Evolutionary conservation across 352 stramenopile species (phyloP), one percentile per base, ranked within the genome.

Genomic region (Elongisporangium senticosum): DNA sequence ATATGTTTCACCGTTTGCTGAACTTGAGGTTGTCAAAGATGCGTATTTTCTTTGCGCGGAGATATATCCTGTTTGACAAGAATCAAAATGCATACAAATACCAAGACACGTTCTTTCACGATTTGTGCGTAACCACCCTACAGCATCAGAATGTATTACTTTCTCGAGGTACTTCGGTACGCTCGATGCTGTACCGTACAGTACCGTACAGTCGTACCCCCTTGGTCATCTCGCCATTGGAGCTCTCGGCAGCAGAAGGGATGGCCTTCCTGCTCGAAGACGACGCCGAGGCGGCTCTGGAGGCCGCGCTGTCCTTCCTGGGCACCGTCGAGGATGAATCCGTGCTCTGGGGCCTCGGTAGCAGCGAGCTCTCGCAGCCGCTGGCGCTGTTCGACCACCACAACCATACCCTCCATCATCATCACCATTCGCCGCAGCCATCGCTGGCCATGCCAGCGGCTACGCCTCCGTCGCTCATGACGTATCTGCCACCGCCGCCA

Each of bases 301-400:
- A 77, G 64, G 71, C 71, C 50, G 72, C 74, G 52, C 53, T 72
- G 13, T 74, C 71, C n/a, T 80, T 77, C 55, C 64, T 79, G 23
- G 61, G 74, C 51, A 56, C 64, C 39, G n/a, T 54, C 7, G 19
- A 24, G 49, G 33, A 43, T 4, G 33, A 43, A 2, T 43, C 33
- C 33, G 33, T 43, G 33, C 33, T 43, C 33, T 43, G 33, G 33
- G 33, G 33, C 8, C 13, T 43, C 33, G 33, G 13, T 10, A 17
- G 33, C 11, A 4, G 33, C 33, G 33, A 43, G 10, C 33, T 43
- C 33, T 43, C 33, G 11, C 33, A 43, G 33, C 33, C 33, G 13
- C 13, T 43, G 13, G 33, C 33, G 10, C 33, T 43, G 13, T 43
- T 17, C 1, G 33, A 43, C 33, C 33, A 43, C 13, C 33, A 43